A percentile compares a stretch with the other conserved stretches of the same genome.
Conservation (phyloP, 2,329 filamentous ascomycete genomes). For the Paramyrothecium sp. region DNA sequence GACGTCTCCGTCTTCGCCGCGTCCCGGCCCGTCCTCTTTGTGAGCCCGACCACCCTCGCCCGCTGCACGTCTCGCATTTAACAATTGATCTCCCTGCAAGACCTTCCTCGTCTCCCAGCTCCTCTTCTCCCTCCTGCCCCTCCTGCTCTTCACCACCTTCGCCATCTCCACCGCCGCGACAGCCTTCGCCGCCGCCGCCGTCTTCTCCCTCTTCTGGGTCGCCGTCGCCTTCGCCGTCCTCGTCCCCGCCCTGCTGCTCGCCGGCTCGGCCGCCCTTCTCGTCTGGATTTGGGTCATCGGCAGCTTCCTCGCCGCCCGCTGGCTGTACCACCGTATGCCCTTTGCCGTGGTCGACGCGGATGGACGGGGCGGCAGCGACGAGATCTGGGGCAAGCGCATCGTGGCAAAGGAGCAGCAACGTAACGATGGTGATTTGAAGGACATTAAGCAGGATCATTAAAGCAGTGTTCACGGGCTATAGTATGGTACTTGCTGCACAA, state of each 20-base stretch:
- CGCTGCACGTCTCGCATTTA: not conserved
- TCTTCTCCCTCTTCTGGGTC: conserved; percentile 68
- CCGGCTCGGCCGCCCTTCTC: conserved; percentile 59
- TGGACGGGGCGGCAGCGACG: not conserved
- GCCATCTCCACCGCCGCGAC: conserved; percentile 60
- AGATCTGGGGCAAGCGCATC: too few species aligned
- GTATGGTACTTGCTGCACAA: too few species aligned
- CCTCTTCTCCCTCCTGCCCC: conserved; percentile 62
- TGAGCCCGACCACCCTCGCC: conserved; percentile 35
- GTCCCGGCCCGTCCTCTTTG: conserved; percentile 67
- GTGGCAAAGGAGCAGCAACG: too few species aligned
- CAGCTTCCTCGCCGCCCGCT: conserved; percentile 51
- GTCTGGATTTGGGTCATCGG: conserved; percentile 67
- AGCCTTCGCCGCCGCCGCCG: conserved; percentile 58
- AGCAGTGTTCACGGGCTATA: too few species aligned
- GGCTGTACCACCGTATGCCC: conserved; percentile 39
- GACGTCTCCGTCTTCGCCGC: conserved; percentile 55
- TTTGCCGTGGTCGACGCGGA: conserved; percentile 12
- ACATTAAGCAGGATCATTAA: too few species aligned
- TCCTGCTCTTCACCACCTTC: conserved; percentile 69
- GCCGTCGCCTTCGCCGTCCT: conserved; percentile 66
- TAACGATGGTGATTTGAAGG: too few species aligned
- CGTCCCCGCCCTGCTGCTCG: conserved; percentile 66
- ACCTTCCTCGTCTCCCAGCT: conserved; percentile 67
- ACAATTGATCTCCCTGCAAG: conserved; percentile 35